These are phyloP conservation scores for Penicillium sp. DNA, from an alignment of 2,329 filamentous ascomycete species.

Conservation along the genomic window DNA sequence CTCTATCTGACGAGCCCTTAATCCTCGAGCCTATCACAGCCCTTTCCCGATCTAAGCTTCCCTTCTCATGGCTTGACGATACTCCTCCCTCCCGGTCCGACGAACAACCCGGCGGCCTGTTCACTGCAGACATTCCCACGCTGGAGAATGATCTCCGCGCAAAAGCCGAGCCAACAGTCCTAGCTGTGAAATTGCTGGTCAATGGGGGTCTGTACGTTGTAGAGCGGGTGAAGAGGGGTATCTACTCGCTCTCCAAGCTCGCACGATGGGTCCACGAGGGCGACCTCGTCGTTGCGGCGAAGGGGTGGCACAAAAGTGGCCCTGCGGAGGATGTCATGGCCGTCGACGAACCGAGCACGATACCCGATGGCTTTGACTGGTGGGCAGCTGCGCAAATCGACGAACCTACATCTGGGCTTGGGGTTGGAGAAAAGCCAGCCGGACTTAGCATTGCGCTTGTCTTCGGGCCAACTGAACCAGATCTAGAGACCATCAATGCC, in stretches of 20 bases:
- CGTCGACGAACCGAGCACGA: constrained; percentile 1
- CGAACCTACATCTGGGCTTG: constrained; percentile 26
- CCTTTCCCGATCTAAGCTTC: constrained; percentile 39
- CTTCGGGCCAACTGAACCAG: constrained; percentile 26
- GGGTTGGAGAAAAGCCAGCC: constrained; percentile 22
- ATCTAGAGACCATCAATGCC: constrained; percentile 3
- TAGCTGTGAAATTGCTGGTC: constrained; percentile 34
- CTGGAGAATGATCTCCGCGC: constrained; percentile 34
- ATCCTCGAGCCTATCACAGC: constrained; percentile 39
- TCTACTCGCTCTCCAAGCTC: constrained; percentile 44
- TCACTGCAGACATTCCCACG: constrained; percentile 39
- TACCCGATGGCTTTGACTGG: constrained; percentile 29
- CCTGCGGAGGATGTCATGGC: constrained; percentile 3
- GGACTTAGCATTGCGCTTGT: constrained; percentile 33
- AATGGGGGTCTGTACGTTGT: constrained; percentile 40
- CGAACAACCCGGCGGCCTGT: constrained; percentile 39
- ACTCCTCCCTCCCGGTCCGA: constrained; percentile 26
- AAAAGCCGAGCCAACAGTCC: constrained; percentile 31
- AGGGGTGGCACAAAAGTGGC: constrained; percentile 28
- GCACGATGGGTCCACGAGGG: constrained; percentile 38
- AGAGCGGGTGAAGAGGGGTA: constrained; percentile 41
- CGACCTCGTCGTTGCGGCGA: constrained; percentile 41
- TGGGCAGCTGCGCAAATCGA: constrained; percentile 38
- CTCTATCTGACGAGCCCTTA: constrained; percentile 37
- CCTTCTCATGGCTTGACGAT: constrained; percentile 45